Evolutionary conservation across 164 flowering plant species (phyloP).

Genomic region (Vitis labrusca): DNA sequence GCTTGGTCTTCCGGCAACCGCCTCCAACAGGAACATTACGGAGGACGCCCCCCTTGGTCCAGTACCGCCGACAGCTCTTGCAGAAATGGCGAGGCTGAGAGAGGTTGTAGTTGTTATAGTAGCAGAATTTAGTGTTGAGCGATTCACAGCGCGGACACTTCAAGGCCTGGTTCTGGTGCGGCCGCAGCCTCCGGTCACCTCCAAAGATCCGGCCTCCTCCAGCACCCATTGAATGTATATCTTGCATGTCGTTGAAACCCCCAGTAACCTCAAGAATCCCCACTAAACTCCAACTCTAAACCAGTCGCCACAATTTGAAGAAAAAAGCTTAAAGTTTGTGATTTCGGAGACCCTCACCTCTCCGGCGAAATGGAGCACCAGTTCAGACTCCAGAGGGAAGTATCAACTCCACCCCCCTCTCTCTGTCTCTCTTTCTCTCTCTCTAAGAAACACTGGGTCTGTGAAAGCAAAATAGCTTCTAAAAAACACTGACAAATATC

Average conservation of each 20-base stretch:
- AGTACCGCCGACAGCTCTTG: constrained; percentile 76
- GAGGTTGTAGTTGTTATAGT: constrained; percentile 86
- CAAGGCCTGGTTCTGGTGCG: constrained; percentile 39
- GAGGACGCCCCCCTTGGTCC: constrained; percentile 91
- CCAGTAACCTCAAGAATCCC: neutral
- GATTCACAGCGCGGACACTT: constrained; percentile 88
- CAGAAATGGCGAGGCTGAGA: constrained; percentile 93
- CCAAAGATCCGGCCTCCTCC: constrained; percentile 26
- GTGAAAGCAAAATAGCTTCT: constrained; percentile 6
- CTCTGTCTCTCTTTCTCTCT: too few relatives aligned
- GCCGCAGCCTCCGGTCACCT: constrained; percentile 43
- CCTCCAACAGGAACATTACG: constrained; percentile 89
- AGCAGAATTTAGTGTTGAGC: constrained; percentile 79
- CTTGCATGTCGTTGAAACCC: constrained; percentile 36
- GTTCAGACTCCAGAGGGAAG: neutral
- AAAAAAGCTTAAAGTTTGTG: neutral
- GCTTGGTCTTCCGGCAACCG: constrained; percentile 69
- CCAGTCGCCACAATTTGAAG: neutral
- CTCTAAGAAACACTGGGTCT: neutral
- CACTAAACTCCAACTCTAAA: neutral
- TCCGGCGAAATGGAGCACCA: too few relatives aligned
- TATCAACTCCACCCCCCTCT: neutral
- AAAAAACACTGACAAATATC: constrained; percentile 33
- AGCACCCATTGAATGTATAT: constrained; percentile 39
- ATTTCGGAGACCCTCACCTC: neutral